phyloP scores from a whole-genome alignment of 352 stramenopile species.

The Vaucheria bursata region DNA sequence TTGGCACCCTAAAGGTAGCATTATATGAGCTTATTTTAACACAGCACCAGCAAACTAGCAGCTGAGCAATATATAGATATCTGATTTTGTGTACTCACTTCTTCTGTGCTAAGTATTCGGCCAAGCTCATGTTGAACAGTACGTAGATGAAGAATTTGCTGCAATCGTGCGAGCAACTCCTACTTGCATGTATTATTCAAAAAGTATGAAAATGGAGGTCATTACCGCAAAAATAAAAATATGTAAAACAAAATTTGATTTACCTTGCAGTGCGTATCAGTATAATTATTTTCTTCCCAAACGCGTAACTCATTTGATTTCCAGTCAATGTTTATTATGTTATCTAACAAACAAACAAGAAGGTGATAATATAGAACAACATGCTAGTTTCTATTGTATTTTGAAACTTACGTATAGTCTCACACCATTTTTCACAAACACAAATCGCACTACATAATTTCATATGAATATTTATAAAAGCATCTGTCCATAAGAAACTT shows the following conservation, averaged over 20 bases:
- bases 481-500: slow-evolving; percentile 12
- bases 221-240: no score
- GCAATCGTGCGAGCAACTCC: neutral
- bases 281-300: slow-evolving; percentile 58
- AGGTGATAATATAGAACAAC: neutral
- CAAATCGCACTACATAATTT: slow-evolving; percentile 58
- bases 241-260: neutral
- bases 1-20: no score
- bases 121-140: slow-evolving; percentile 44
- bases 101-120: slow-evolving; percentile 28
- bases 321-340: slow-evolving; percentile 66
- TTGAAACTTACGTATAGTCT: slow-evolving; percentile 5
- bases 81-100: no score
- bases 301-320: slow-evolving; percentile 60
- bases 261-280: slow-evolving; percentile 48
- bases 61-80: no score
- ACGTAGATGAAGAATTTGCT: slow-evolving; percentile 38
- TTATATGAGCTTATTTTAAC: no score
- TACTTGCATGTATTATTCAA: neutral
- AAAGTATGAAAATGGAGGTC: no score
- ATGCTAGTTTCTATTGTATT: no score
- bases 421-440: slow-evolving; percentile 72
- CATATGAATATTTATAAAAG: neutral
- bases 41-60: no score
- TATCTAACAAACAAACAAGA: slow-evolving; percentile 5